Evolutionary conservation across 257 asterid species (phyloP).

Genomic region (Fraxinus excelsior): DNA sequence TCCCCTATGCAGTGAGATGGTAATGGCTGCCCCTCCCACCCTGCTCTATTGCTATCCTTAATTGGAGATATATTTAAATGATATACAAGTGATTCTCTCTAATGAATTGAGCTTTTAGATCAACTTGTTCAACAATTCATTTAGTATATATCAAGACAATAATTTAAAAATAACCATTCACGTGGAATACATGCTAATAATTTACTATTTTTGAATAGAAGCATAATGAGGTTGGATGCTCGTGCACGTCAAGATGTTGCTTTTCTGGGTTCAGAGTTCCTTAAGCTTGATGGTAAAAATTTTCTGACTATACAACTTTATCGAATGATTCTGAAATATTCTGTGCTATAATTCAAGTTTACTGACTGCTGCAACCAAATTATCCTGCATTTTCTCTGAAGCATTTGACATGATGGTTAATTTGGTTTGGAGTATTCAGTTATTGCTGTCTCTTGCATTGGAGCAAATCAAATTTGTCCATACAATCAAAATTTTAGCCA

Average conservation of each 20-base stretch:
- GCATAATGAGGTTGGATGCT: slow-evolving; percentile 81
- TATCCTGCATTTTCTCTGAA: background rate
- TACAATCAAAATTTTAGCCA: slow-evolving; percentile 1
- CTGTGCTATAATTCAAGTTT: slow-evolving; percentile 7
- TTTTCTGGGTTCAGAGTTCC: slow-evolving; percentile 82
- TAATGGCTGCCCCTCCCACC: too few relatives aligned
- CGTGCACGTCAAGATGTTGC: slow-evolving; percentile 96
- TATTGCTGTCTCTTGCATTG: slow-evolving; percentile 4
- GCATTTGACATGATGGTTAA: slow-evolving; percentile 6
- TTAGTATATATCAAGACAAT: background rate
- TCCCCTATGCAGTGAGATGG: too few relatives aligned
- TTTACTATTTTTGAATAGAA: slow-evolving; percentile 43
- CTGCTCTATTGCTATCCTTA: too few relatives aligned
- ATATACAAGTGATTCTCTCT: background rate
- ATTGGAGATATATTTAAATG: background rate
- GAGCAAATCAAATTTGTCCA: slow-evolving; percentile 2
- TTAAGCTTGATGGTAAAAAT: slow-evolving; percentile 87
- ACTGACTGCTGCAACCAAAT: slow-evolving; percentile 7
- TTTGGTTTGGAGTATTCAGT: background rate
- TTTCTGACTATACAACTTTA: slow-evolving; percentile 15
- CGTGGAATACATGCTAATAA: slow-evolving; percentile 20
- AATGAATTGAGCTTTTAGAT: background rate
- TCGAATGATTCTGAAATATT: background rate
- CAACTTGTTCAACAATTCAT: background rate
- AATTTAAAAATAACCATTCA: background rate